Conservation (phyloP, 306 rosid genomes). For the Acacia acuminata region DNA sequence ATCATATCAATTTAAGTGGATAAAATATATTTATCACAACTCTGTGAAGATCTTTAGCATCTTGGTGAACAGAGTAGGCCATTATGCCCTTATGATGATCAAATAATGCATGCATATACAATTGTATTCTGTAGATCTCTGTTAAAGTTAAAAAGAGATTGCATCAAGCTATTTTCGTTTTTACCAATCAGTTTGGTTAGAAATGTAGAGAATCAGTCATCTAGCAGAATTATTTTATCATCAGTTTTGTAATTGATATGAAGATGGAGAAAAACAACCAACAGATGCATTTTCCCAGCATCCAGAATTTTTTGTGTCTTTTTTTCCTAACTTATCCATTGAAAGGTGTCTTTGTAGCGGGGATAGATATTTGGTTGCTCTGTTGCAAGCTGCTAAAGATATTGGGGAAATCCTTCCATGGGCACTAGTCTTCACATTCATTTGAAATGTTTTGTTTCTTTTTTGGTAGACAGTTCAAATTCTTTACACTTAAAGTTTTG, state of each 20-base stretch:
- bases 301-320: background rate
- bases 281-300: background rate
- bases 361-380: background rate
- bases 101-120: background rate
- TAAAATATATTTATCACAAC: background rate
- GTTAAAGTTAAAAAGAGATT: background rate
- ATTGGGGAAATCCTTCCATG: background rate
- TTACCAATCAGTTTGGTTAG: background rate
- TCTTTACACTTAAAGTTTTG: too few relatives aligned
- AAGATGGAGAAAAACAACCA: background rate
- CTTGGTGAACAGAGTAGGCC: background rate
- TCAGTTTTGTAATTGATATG: background rate
- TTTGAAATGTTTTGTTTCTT: background rate
- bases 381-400: background rate
- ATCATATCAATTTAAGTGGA: background rate
- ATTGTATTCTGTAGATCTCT: background rate
- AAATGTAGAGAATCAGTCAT: background rate
- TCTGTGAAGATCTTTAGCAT: conserved; percentile 11
- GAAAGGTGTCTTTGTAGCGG: background rate
- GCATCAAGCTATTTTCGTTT: too few relatives aligned
- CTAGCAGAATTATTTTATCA: background rate
- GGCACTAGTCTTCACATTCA: background rate
- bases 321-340: background rate
- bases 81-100: background rate
- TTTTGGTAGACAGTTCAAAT: background rate